Conservation (phyloP, 257 asterid species). For the Galeopsis tetrahit region DNA sequence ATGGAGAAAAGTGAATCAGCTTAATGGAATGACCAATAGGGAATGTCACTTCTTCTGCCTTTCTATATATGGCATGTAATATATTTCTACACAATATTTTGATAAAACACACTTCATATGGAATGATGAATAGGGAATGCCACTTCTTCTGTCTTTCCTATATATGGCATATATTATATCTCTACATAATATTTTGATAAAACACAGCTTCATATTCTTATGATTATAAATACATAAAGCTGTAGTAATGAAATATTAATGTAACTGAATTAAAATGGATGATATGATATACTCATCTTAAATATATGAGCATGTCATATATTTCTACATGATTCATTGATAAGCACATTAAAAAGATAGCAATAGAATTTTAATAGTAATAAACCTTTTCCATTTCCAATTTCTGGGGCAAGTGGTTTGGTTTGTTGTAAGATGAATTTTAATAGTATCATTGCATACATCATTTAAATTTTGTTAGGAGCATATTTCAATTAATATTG, state of each 20-base stretch:
- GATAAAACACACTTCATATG: background rate
- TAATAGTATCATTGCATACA: background rate
- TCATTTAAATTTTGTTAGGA: background rate
- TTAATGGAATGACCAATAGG: background rate
- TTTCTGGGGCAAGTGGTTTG: background rate
- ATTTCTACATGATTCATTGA: background rate
- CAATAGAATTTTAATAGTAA: background rate
- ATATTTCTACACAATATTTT: background rate
- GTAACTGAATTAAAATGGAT: background rate
- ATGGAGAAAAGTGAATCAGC: background rate
- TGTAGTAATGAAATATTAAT: background rate
- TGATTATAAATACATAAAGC: background rate
- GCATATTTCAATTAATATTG: background rate
- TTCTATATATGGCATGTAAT: slow-evolving; percentile 10
- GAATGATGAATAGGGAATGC: background rate
- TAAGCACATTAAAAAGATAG: background rate
- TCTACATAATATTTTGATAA: background rate
- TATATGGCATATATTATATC: slow-evolving; percentile 4
- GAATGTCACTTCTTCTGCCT: background rate
- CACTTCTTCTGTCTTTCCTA: background rate
- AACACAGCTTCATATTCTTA: background rate
- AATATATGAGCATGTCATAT: slow-evolving; percentile 2
- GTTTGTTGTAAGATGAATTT: background rate
- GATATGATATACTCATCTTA: background rate
- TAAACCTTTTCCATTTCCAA: slow-evolving; percentile 9